Percentiles rank a stretch among this genome's conserved stretches.
Conservation (phyloP, 352 stramenopile genomes). For the Lagenidium giganteum region DNA sequence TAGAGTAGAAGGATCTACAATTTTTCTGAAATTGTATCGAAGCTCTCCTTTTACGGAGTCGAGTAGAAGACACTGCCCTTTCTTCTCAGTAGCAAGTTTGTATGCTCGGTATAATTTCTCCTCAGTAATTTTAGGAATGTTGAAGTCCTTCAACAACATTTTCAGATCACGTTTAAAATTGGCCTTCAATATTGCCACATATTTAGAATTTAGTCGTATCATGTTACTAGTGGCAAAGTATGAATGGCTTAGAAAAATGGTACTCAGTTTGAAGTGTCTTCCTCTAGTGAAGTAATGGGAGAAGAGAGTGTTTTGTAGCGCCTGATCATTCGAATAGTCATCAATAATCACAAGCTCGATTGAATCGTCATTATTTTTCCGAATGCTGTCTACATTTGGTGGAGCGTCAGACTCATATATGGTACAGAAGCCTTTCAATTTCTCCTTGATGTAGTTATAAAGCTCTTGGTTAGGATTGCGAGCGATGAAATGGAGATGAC, state of each 20-base stretch:
- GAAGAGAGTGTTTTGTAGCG: constrained; percentile 2
- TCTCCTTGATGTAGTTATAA: constrained; percentile 17
- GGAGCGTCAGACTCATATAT: no score
- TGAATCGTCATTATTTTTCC: no score
- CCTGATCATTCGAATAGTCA: constrained; percentile 11
- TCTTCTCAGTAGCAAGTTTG: background rate
- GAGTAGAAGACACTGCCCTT: background rate
- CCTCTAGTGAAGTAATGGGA: constrained; percentile 7
- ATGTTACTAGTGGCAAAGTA: no score
- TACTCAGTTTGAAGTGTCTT: background rate
- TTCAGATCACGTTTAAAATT: no score
- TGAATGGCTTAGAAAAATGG: constrained; percentile 1
- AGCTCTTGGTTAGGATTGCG: constrained; percentile 16
- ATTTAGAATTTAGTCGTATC: no score
- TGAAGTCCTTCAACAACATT: no score
- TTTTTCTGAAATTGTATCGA: constrained; percentile 2
- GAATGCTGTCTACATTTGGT: no score
- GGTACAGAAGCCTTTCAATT: constrained; percentile 13
- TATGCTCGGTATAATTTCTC: background rate
- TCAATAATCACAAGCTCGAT: constrained; percentile 15
- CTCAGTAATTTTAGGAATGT: constrained; percentile 4
- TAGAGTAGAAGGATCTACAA: constrained; percentile 3
- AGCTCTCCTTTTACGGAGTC: constrained; percentile 1
- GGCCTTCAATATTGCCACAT: no score
- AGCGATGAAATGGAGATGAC: background rate